Evolutionary conservation across 1,284 basidiomycete species (phyloP).

Genomic region (Athelia psychrophila): DNA sequence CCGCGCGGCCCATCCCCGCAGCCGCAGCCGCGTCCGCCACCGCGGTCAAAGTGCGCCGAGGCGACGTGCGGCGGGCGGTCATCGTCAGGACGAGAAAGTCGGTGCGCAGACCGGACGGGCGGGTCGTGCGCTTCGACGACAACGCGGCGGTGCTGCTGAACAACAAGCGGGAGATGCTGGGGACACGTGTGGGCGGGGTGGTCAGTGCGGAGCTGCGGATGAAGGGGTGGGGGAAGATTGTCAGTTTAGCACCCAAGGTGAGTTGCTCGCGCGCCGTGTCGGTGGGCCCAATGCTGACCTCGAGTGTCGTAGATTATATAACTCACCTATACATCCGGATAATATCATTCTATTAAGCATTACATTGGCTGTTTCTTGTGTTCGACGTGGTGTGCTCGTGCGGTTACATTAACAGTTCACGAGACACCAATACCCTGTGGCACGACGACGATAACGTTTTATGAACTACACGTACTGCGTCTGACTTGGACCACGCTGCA

Average conservation of each 20-base stretch:
- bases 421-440: too few species aligned
- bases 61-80: constrained; percentile 93
- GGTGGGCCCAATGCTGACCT: too few species aligned
- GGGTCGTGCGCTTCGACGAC: constrained; percentile 92
- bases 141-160: constrained; percentile 96
- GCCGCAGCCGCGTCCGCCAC: constrained; percentile 59
- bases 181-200: constrained; percentile 91
- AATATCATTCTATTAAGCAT: too few species aligned
- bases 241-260: constrained; percentile 91
- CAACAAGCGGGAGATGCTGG: constrained; percentile 96
- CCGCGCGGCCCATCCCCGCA: constrained; percentile 80
- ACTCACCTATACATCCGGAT: too few species aligned
- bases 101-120: constrained; percentile 83
- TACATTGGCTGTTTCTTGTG: too few species aligned
- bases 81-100: constrained; percentile 90
- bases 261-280: too few species aligned
- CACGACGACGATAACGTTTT: too few species aligned
- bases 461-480: too few species aligned
- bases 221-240: constrained; percentile 95
- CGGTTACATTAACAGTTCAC: too few species aligned
- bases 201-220: constrained; percentile 89
- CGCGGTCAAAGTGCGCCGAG: constrained; percentile 83
- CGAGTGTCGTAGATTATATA: too few species aligned
- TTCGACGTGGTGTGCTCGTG: too few species aligned
- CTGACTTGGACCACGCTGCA: too few species aligned